Evolutionary conservation across 257 asterid species (phyloP).

Genomic region (Cruciata laevipes): DNA sequence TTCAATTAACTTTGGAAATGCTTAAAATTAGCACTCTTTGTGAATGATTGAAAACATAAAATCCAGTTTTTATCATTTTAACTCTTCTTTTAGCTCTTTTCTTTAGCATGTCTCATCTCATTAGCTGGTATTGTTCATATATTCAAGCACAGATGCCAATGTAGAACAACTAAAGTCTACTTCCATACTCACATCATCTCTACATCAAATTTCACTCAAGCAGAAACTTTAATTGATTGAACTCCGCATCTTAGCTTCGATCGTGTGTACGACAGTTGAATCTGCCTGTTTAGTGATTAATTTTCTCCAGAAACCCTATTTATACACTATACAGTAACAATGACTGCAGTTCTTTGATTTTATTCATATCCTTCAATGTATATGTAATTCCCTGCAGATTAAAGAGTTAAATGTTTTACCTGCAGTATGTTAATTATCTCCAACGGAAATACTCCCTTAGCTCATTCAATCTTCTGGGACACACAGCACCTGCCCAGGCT

Average conservation of each 20-base stretch:
- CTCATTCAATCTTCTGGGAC: slow-evolving; percentile 96
- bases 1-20: background rate
- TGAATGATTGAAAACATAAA: background rate
- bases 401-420: slow-evolving; percentile 16
- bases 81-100: background rate
- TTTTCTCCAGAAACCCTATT: background rate
- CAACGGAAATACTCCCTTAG: slow-evolving; percentile 92
- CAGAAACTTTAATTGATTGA: background rate
- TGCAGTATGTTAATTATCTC: slow-evolving; percentile 96
- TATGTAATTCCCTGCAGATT: slow-evolving; percentile 18
- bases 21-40: background rate
- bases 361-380: background rate
- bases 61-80: background rate
- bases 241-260: background rate
- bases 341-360: background rate
- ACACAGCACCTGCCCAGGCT: slow-evolving; percentile 97
- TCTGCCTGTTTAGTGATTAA: background rate
- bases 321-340: background rate
- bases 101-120: background rate
- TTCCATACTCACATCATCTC: too few relatives aligned
- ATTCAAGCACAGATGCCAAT: background rate
- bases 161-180: background rate
- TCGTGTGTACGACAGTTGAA: too few relatives aligned
- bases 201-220: too few relatives aligned
- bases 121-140: background rate